Conservation (phyloP, 139 green algal genomes). For the Chlorella sp. region DNA sequence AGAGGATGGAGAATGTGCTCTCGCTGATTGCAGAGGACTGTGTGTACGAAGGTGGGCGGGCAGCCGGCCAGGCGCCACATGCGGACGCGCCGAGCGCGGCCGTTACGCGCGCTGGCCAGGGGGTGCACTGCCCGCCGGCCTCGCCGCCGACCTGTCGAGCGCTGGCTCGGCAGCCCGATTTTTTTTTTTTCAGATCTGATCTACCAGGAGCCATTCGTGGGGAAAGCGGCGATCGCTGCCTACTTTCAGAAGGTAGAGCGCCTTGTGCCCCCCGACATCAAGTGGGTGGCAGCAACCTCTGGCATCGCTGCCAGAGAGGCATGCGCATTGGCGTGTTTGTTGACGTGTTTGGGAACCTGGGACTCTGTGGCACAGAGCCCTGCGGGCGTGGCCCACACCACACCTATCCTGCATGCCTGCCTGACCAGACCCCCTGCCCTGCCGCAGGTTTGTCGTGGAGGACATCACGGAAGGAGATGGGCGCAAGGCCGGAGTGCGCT, state of each 20-base stretch:
- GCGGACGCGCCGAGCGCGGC: too few relatives aligned
- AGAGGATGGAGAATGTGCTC: constrained; percentile 61
- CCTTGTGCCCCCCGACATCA: constrained; percentile 64
- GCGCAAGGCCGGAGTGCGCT: constrained; percentile 62
- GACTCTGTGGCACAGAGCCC: too few relatives aligned
- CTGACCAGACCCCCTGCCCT: too few relatives aligned
- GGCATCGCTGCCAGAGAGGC: too few relatives aligned
- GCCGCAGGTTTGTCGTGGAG: constrained; percentile 78
- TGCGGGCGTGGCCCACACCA: too few relatives aligned
- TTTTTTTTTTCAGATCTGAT: constrained; percentile 49
- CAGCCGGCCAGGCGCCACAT: background rate
- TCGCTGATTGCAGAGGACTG: constrained; percentile 66
- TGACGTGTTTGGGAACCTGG: too few relatives aligned
- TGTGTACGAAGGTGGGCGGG: constrained; percentile 30
- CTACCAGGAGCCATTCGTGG: constrained; percentile 74
- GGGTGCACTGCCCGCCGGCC: too few relatives aligned
- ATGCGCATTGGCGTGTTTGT: too few relatives aligned
- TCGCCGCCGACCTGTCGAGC: background rate
- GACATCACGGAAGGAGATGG: constrained; percentile 70
- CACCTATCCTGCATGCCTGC: too few relatives aligned
- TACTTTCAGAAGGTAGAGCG: constrained; percentile 67
- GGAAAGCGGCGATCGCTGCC: constrained; percentile 44
- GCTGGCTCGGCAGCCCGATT: background rate
- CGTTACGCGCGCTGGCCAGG: too few relatives aligned
- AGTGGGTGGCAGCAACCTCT: too few relatives aligned